phyloP scores from a whole-genome alignment of 2,329 filamentous ascomycete species.

The Cytospora schulzeri region DNA sequence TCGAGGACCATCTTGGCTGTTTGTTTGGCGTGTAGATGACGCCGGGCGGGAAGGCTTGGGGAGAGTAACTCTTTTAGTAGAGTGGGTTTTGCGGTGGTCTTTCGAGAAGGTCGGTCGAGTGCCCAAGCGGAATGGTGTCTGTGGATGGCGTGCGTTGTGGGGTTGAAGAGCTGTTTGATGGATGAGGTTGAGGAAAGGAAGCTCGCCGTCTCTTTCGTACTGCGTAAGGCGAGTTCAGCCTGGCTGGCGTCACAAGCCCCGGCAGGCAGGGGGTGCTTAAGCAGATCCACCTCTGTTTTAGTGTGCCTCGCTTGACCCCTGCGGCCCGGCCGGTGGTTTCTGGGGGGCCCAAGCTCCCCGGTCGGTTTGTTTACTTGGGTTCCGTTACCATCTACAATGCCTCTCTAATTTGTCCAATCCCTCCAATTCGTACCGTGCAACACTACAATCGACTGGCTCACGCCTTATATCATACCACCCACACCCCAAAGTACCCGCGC shows the following conservation, averaged over 20 bases:
- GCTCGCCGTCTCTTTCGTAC: conserved; percentile 26
- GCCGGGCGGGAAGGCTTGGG: conserved; percentile 34
- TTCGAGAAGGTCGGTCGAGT: neutral
- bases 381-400: conserved; percentile 1
- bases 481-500: neutral
- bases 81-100: neutral
- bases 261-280: conserved; percentile 16
- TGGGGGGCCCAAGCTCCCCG: neutral
- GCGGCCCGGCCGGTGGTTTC: neutral
- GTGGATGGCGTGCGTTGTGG: conserved; percentile 11
- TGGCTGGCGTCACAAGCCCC: conserved; percentile 23
- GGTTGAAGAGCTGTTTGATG: conserved; percentile 9
- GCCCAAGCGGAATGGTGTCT: conserved; percentile 3
- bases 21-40: conserved; percentile 26
- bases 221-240: conserved; percentile 32
- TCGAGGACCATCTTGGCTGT: conserved; percentile 87
- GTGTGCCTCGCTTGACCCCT: conserved; percentile 8
- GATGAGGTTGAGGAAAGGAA: conserved; percentile 14
- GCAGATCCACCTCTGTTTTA: conserved; percentile 5
- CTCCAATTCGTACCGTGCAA: neutral
- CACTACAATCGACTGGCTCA: neutral
- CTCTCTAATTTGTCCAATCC: neutral
- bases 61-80: neutral
- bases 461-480: neutral
- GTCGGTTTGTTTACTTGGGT: neutral